Evolutionary conservation across 345 rosid genomes (phyloP).

Genomic region (Euphorbia pulcherrima): DNA sequence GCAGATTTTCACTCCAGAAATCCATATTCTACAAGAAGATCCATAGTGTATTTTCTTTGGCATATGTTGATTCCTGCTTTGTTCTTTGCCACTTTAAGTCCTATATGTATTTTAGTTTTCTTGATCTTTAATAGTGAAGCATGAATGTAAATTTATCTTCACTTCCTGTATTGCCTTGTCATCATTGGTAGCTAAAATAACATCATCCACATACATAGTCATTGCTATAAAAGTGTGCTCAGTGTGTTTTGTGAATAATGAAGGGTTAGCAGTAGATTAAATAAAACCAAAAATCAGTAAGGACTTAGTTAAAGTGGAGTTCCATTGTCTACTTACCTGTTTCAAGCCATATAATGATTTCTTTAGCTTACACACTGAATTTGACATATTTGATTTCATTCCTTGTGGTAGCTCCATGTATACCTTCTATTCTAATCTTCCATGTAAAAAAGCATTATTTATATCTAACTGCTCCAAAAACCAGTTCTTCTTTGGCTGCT

Average conservation of each 20-base stretch:
- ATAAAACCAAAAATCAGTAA: background rate
- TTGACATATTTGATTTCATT: background rate
- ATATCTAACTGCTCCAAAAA: background rate
- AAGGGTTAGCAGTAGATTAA: background rate
- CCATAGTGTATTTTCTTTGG: background rate
- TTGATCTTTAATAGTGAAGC: background rate
- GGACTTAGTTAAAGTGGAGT: background rate
- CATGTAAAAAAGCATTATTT: constrained; percentile 11
- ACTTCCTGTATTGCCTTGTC: background rate
- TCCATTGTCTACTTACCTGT: background rate
- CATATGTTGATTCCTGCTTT: background rate
- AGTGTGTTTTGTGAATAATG: background rate
- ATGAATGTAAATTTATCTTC: background rate
- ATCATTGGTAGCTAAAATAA: background rate
- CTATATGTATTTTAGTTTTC: background rate
- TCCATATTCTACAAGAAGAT: background rate
- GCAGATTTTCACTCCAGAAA: background rate
- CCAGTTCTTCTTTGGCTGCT: background rate
- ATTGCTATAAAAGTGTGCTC: background rate
- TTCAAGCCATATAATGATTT: background rate
- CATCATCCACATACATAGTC: background rate
- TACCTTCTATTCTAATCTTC: background rate
- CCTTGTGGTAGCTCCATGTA: constrained; percentile 1
- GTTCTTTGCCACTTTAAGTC: background rate
- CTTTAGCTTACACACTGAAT: background rate